A percentile compares a stretch with the other conserved stretches of the same genome.
These are phyloP conservation scores for Eutypa lata DNA, from an alignment of 2,329 filamentous ascomycete genomes.

Conservation along the genomic window DNA sequence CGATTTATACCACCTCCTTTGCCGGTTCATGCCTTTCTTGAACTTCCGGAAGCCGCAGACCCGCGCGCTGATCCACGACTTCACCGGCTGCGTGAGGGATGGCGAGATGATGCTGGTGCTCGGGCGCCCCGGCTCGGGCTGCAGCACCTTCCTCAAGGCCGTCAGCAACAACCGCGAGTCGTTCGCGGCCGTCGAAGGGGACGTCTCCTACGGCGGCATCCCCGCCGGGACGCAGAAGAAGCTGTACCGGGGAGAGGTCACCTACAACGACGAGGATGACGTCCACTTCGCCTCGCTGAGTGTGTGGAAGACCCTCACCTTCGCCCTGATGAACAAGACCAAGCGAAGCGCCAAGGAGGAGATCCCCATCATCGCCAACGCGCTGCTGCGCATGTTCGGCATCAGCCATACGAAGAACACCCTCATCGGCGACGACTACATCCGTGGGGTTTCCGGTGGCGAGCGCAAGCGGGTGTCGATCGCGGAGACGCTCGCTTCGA, in stretches of 20 bases:
- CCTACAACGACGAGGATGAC: constrained; percentile 76
- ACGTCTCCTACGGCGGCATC: constrained; percentile 71
- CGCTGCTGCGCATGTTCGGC: constrained; percentile 73
- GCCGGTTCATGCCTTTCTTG: constrained; percentile 32
- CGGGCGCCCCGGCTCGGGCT: constrained; percentile 71
- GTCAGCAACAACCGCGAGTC: constrained; percentile 67
- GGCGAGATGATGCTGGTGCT: constrained; percentile 69
- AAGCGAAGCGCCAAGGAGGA: constrained; percentile 61
- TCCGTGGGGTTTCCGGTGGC: constrained; percentile 73
- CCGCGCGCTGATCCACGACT: constrained; percentile 58
- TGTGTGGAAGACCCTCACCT: constrained; percentile 74
- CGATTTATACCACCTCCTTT: constrained; percentile 66
- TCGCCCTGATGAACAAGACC: constrained; percentile 73
- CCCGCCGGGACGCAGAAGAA: constrained; percentile 64
- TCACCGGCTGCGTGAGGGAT: constrained; percentile 63
- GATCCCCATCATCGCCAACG: constrained; percentile 66
- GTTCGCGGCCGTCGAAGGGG: constrained; percentile 65
- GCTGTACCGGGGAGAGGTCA: constrained; percentile 71
- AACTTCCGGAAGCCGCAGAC: constrained; percentile 21
- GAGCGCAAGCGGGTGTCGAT: constrained; percentile 80
- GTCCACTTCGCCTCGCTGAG: constrained; percentile 71
- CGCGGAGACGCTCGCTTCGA: constrained; percentile 71
- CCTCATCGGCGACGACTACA: constrained; percentile 68
- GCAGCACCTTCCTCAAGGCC: constrained; percentile 73
- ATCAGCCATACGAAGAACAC: constrained; percentile 75